Evolutionary conservation across 768 basidiomycete genomes (phyloP).

Genomic region (Xerocomus potaroensis): DNA sequence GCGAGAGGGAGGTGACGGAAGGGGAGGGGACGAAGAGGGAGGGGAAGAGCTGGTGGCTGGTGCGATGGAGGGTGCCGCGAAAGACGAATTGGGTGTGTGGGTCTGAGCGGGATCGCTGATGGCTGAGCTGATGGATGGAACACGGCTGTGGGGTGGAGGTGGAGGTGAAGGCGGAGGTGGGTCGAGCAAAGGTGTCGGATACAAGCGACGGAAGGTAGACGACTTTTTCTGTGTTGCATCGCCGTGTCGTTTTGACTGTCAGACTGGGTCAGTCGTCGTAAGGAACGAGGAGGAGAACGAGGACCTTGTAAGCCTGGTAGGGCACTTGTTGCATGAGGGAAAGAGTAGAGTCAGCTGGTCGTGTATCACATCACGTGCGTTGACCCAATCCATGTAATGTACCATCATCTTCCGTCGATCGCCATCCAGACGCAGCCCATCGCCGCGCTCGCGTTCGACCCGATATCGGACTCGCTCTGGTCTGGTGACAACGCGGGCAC

Average conservation of each 20-base stretch:
- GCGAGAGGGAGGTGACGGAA: constrained; percentile 18
- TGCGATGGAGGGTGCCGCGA: background rate
- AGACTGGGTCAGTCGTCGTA: no score
- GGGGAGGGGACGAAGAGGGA: constrained; percentile 18
- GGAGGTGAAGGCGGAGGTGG: constrained; percentile 23
- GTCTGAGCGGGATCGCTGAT: constrained; percentile 12
- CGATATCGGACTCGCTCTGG: constrained; percentile 88
- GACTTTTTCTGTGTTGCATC: constrained; percentile 30
- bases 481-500: constrained; percentile 69
- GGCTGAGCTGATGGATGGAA: constrained; percentile 31
- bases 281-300: background rate
- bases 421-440: constrained; percentile 41
- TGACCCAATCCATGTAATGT: constrained; percentile 19
- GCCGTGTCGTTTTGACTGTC: no score
- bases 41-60: constrained; percentile 15
- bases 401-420: constrained; percentile 12
- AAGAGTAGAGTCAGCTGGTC: constrained; percentile 17
- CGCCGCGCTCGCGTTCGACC: constrained; percentile 83
- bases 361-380: no score
- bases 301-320: constrained; percentile 51
- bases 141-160: constrained; percentile 23
- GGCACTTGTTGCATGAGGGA: constrained; percentile 30
- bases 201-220: constrained; percentile 53
- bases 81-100: constrained; percentile 8
- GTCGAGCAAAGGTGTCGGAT: constrained; percentile 33